Conservation (phyloP, 495 filamentous ascomycete genomes). For the Penicillium daleae region DNA sequence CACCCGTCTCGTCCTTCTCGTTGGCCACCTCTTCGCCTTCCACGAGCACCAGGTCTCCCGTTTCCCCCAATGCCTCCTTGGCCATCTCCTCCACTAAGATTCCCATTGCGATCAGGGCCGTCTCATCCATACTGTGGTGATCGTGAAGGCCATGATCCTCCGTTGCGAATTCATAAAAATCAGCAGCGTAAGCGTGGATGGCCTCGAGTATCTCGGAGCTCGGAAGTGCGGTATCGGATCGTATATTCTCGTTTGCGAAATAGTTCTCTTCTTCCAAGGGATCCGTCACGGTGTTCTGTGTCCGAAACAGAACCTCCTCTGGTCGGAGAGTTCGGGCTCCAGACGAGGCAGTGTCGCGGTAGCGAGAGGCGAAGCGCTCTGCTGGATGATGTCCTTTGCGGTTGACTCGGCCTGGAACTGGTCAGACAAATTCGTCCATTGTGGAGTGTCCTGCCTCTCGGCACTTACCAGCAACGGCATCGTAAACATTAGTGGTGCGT, state of each 20-base stretch:
- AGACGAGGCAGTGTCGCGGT: constrained; percentile 57
- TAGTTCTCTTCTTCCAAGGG: constrained; percentile 76
- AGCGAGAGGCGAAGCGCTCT: constrained; percentile 40
- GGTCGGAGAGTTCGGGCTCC: constrained; percentile 60
- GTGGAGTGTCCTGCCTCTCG: background rate
- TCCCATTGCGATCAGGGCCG: constrained; percentile 78
- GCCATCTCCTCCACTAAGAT: constrained; percentile 80
- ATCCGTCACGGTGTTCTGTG: constrained; percentile 60
- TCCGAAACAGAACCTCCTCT: constrained; percentile 76
- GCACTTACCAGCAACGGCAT: constrained; percentile 73
- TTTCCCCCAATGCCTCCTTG: constrained; percentile 64
- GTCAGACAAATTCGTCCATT: constrained; percentile 11
- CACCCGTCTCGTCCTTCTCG: constrained; percentile 25
- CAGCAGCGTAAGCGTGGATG: constrained; percentile 72
- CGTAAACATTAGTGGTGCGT: constrained; percentile 65
- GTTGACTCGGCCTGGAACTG: constrained; percentile 54
- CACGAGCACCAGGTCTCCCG: constrained; percentile 74
- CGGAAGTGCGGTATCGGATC: constrained; percentile 61
- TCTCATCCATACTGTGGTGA: constrained; percentile 79
- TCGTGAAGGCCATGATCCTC: constrained; percentile 45
- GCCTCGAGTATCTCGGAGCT: constrained; percentile 74
- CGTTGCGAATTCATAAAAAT: constrained; percentile 63
- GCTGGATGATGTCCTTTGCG: constrained; percentile 45
- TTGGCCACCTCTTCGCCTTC: constrained; percentile 56
- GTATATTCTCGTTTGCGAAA: constrained; percentile 58